Conservation (phyloP, 331 rosid species). For the Stylosanthes scabra region DNA sequence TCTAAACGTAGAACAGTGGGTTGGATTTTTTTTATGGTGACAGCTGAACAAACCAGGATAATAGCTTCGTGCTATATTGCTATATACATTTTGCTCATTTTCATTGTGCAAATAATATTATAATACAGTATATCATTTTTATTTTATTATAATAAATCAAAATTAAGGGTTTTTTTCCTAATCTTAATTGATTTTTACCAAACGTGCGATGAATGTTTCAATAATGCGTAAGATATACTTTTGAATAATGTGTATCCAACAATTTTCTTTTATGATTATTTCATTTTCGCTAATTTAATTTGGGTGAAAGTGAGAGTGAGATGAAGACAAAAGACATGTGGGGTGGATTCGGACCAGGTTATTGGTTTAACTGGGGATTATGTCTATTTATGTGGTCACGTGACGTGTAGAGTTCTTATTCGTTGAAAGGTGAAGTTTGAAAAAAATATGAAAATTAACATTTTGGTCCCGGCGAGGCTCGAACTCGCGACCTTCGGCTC, state of each 20-base stretch:
- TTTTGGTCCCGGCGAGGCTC: conserved; percentile 90
- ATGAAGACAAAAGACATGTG: not conserved
- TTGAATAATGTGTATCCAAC: not conserved
- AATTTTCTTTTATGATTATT: not conserved
- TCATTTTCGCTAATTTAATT: not conserved
- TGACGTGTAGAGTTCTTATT: no score
- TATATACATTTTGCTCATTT: not conserved
- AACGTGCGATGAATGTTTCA: not conserved
- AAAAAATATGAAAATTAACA: no score
- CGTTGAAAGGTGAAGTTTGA: no score
- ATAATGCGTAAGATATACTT: not conserved
- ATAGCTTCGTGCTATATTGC: not conserved
- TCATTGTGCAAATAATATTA: not conserved
- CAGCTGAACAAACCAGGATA: conserved; percentile 57
- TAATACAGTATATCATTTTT: not conserved
- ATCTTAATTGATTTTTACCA: not conserved
- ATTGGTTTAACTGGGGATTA: not conserved
- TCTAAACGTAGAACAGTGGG: conserved; percentile 28
- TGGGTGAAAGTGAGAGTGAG: not conserved
- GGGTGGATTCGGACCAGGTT: not conserved
- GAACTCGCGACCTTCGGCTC: conserved; percentile 99
- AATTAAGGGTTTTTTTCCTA: no score
- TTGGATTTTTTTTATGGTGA: conserved; percentile 53
- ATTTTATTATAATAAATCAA: no score
- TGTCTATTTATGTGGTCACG: no score